Base-by-base conservation (phyloP, 768 basidiomycete species). In the Lyophyllum semitale region DNA sequence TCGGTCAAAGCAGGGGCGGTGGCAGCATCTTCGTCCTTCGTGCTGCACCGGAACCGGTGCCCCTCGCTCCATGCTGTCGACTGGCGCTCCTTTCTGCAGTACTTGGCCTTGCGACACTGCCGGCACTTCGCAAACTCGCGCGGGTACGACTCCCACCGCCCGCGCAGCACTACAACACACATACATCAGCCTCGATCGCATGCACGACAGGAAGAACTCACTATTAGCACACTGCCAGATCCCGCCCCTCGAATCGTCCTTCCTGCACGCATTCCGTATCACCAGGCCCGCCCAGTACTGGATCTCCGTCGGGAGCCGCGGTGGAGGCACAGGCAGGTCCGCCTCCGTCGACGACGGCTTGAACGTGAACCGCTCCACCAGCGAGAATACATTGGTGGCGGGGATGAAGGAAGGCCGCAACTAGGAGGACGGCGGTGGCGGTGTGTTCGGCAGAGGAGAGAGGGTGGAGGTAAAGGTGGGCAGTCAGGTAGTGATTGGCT, bases 251-350 rank as follows among this genome's bases (percentile, higher is more conserved):
- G 80, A 85, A 59, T 98, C 96, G 63, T 98, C 97, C 76, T 99
- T 98, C 68, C 96, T 78, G 73, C 97, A 99, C 13, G 97, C 97
- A 69, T 99, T 99, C 49, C 97, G 83, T 97, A 98, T 99, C 66
- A 98, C 97, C n/a, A 98, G 96, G 2, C 95, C 94, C 0, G 96
- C 97, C 97, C 97, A 98, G 64, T 98, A 97, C 71, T 97, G 93
- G 22, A 99, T 96, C 69, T 98, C 96, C 9, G 81, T 77, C 0
- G 95, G 93, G 8, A 95, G 73, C 45, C 84, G 79, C 3, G 89
- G 87, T 4, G 84, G 87, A 0, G 86, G 84, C 51, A 84, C 84
- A 5, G 83, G 83, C 50, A 88, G 74, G 58, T 88, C 85, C 18
- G 81, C 82, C 65, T 95, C 94, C 0, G 85, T 83, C 11, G 91